Base-by-base conservation (phyloP, 306 rosid genomes). In the Vigna reflexopilosa region DNA sequence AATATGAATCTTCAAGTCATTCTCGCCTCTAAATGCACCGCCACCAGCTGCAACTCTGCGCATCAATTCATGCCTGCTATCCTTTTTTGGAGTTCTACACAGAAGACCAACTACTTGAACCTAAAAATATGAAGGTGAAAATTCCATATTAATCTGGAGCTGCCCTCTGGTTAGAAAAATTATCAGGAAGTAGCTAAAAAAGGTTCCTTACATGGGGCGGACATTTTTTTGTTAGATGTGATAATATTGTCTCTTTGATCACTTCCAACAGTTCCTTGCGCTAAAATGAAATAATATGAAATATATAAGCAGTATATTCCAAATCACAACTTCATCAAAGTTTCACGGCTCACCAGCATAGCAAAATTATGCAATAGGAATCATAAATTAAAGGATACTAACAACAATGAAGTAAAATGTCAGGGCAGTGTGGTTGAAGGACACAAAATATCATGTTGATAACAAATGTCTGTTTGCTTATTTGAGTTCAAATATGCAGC, bases 21-120 rank as follows among this genome's bases (percentile, higher is more conserved):
- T 84, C 75, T 90, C 67, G 19, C 89, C 89, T 83, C 89, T 82
- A 79, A 94, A 94, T 32, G 38, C 81, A 16, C 98, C 98, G 50
- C 98, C 98, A 22, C 97, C 98, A 52, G 88, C 94, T 67, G 98
- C 98, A 67, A 92, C 98, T 80, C 97, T 89, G 49, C 96, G 94
- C 52, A 94, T 83, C 54, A 94, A 83, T 79, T 94, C 98, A 24
- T 91, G 92, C 47, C 98, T 82, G 76, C 98, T 94, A 64, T 94
- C 98, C 83, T 90, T 92, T 79, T 77, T 56, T 4, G 98, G 97
- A 76, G 98, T 94, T 80, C 97, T 84, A 82, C 97, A 92, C n/a
- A 94, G 95, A 63, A 94, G 86, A 67, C 97, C 98, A 67, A 94
- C 77, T 75, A 94, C 95, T 87, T 94, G 97, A 85, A 94, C 97